Base-by-base conservation (phyloP, 441 rosid genomes). In the Gossypium laxum region DNA sequence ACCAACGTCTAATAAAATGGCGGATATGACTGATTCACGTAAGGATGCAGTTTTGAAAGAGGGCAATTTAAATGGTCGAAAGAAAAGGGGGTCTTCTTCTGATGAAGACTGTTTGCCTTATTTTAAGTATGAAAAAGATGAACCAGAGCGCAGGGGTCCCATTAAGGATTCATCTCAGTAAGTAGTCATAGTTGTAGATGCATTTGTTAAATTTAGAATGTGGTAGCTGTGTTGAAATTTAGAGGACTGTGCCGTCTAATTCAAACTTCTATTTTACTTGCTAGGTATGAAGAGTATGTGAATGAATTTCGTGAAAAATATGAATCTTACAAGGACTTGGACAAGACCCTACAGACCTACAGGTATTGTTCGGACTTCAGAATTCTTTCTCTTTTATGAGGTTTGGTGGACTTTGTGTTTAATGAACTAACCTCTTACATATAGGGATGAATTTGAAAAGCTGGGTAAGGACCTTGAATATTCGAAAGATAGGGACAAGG, bases 301-400 rank as follows among this genome's bases (percentile, higher is more conserved):
- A 86, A 85, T 78, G 99, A 95, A 79, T 95, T 77, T 77, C 73
- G 56, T 71, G 96, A 92, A 58, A 95, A 95, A 80, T 91, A 89
- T 58, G 93, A 85, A 48, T 76, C 82, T 77, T 95, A 95, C 83
- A 68, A 78, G 81, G 84, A 94, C 45, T 71, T 95, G 79, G 83
- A 89, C 86, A 88, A 83, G 81, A 80, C 78, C 76, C 83, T 95
- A 38, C 95, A 91, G 78, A 83, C 78, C 76, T 73, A 88, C 89
- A 92, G 98, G 98, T 94, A 85, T 62, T 54, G 43, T 59, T 26
- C 69, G 55, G 65, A 67, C 77, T 71, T 26, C 71, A 61, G 67
- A 67, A 76, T 74, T 55, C 17, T 73, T 69, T 19, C 3, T 2
- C 7, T 69, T 54, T 18, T 54, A 52, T 38, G 1, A 21, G 7